Evolutionary conservation across 2,329 filamentous ascomycete species (phyloP), one percentile per base, ranked within the genome.

Genomic region (Fusarium equiseti): DNA sequence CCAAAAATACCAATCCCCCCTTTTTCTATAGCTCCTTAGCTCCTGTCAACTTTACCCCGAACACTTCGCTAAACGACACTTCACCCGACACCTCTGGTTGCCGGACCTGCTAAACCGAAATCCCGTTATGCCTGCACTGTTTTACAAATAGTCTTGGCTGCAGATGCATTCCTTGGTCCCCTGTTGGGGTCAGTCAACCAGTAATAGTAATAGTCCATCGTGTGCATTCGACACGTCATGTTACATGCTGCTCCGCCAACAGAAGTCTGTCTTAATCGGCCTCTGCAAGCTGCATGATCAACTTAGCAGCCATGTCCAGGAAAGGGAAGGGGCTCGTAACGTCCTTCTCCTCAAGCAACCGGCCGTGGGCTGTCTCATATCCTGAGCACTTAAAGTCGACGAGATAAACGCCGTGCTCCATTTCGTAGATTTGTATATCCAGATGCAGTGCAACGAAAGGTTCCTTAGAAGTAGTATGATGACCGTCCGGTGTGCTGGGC

Each of bases 311-410:
- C 81, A 98, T 92, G 82, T 98, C 95, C 77, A 98, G 86, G 83
- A 98, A 98, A 6, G 96, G 95, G 80, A 97, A 98, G 29, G 96
- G 94, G 78, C 93, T 97, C 46, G 94, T 95, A 69, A 97, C 94
- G 77, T 97, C 92, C 86, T 98, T 98, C 82, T 98, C 94, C 76
- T 96, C 94, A 53, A 94, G 83, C 53, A 91, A 83, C 71, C 91
- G 89, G 51, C 95, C 91, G 59, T 96, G 85, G 15, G 84, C 77
- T 49, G 87, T 93, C 83, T 99, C 96, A 81, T 99, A 99, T 22
- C 96, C 96, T 16, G 96, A 95, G 79, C 95, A 98, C 79, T 98
- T 98, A 86, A 99, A 99, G 80, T 99, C 96, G 51, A 99, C 96
- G 68, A 99, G 91, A 80, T 95, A 98, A 72, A 96, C 95, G 59